Base-by-base conservation (phyloP, 2,329 filamentous ascomycete species). In the Biscogniauxia mediterranea region DNA sequence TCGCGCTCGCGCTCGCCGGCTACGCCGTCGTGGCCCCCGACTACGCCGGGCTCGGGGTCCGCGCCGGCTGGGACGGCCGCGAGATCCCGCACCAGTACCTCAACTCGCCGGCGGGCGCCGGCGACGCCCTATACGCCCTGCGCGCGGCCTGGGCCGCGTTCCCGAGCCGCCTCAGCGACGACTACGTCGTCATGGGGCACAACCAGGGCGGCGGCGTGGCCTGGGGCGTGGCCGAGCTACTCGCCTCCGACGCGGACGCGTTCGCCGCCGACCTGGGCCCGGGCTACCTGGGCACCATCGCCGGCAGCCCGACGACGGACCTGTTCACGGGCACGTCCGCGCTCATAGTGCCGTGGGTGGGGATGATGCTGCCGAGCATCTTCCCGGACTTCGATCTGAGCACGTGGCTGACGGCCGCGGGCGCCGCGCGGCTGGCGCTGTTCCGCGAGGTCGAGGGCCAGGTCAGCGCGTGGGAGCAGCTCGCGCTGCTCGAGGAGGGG, bases 1-100 rank as follows among this genome's bases (percentile, higher is more conserved):
- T 74, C 53, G 64, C 71, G 5, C 69, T 81, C 2, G 78, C 77
- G 0, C 67, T 78, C 23, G 71, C 74, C 2, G 80, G 80, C 2
- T 79, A 77, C 62, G 78, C 75, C 6, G 79, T 82, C 11, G 74
- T 81, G 19, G 79, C 73, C 1, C 70, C 78, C 13, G 80, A 81
- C 64, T 82, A 78, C 66, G 75, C 78, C 1, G 79, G 79, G 0
- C 73, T 82, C 4, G 80, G 80, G 5, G 69, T 82, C 4, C 62
- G 69, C 17, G 67, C 60, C 20, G 68, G 68, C 32, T 68, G 73
- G 56, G 66, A 74, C 61, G 76, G 75, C 19, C 70, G 66, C 8
- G 42, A 56, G 1, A 78, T 81, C 55, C 65, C 69, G 3, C 78
- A 81, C 62, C 74, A 78, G 54, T 83, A 77, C 59, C 69, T 78